Conservation (phyloP, 1,284 basidiomycete species). For the Cutaneotrichosporon sp. region DNA sequence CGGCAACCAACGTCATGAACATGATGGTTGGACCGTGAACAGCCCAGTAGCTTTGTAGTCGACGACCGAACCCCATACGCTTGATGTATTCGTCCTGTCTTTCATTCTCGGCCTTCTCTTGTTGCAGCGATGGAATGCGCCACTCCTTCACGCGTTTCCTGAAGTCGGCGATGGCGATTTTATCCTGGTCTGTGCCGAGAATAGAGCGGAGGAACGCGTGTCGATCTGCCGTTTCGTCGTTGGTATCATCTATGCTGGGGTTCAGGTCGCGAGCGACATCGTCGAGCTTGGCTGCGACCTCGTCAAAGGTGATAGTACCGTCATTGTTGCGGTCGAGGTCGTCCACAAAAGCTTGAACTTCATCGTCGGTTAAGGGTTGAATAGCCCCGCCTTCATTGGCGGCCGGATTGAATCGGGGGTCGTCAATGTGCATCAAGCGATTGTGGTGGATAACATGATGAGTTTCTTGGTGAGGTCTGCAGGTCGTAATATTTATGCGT, state of each 20-base stretch:
- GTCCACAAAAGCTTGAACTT: slow-evolving; percentile 27
- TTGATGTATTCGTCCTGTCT: slow-evolving; percentile 23
- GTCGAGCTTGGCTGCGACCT: slow-evolving; percentile 28
- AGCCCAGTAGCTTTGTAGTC: slow-evolving; percentile 24
- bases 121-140: slow-evolving; percentile 28
- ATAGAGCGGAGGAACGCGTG: slow-evolving; percentile 27
- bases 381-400: not conserved
- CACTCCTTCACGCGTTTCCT: slow-evolving; percentile 19
- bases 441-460: not conserved
- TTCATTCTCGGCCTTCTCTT: slow-evolving; percentile 23
- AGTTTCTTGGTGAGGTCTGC: too few species aligned
- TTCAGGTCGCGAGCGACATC: slow-evolving; percentile 23
- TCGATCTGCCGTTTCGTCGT: slow-evolving; percentile 14
- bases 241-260: slow-evolving; percentile 25
- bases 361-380: slow-evolving; percentile 19
- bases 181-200: slow-evolving; percentile 14
- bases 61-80: slow-evolving; percentile 8
- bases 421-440: not conserved
- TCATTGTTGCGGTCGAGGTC: slow-evolving; percentile 29
- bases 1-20: slow-evolving; percentile 24
- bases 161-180: slow-evolving; percentile 21
- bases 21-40: slow-evolving; percentile 27
- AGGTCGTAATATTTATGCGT: not conserved
- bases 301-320: slow-evolving; percentile 22
- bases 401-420: slow-evolving; percentile 6